Conservation (phyloP, 176 grass and related monocot genomes). For the maize (Zea mays) region Zm-B73-REFERENCE-NAM-5.0 NC_050099.1:237843501-237844000, state of each 20-base stretch:
- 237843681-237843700: conserved; percentile 2
- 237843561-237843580: neutral
- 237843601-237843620: conserved; percentile 90
- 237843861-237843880: conserved; percentile 73
- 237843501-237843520: neutral
- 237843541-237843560: neutral
- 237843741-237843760: neutral
- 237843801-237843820: neutral
- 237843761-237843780: neutral
- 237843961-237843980: conserved; percentile 69
- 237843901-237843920: conserved; percentile 62
- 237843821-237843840: neutral
- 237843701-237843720: neutral
- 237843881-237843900: conserved; percentile 89
- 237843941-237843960: conserved; percentile 58
- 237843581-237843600: conserved; percentile 19
- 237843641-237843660: conserved; percentile 92
- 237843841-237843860: neutral
- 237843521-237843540: neutral
- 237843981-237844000: neutral
- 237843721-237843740: neutral
- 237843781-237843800: neutral
- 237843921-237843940: conserved; percentile 48
- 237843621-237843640: conserved; percentile 91
- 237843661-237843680: conserved; percentile 95